Percentiles rank a stretch among this genome's conserved stretches.
These are phyloP conservation scores for Aspergillus homomorphus DNA, from an alignment of 495 filamentous ascomycete genomes.

Conservation along the genomic window DNA sequence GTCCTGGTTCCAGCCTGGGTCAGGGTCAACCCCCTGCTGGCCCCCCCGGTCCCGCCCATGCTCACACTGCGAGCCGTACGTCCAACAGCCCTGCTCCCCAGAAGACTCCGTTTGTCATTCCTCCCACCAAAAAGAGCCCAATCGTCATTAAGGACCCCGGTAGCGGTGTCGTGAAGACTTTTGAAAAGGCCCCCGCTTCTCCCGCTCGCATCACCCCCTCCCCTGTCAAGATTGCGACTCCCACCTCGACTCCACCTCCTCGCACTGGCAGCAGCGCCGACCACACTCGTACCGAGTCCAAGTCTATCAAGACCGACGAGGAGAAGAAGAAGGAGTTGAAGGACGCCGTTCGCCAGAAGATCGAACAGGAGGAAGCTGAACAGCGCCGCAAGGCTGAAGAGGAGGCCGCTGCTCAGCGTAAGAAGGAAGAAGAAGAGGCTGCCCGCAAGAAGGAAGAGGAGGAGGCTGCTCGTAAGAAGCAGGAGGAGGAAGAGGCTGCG, in stretches of 20 bases:
- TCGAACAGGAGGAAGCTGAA: conserved; percentile 47
- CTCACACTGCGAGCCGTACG: conserved; percentile 55
- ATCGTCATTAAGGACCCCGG: conserved; percentile 77
- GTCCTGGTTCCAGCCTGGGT: conserved; percentile 75
- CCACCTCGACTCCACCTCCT: conserved; percentile 61
- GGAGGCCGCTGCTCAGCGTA: conserved; percentile 16
- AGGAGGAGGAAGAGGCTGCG: conserved; percentile 24
- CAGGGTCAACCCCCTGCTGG: conserved; percentile 59
- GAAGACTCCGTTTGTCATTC: conserved; percentile 52
- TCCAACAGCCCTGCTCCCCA: conserved; percentile 51
- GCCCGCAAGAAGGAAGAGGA: conserved; percentile 32
- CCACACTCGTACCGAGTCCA: conserved; percentile 58
- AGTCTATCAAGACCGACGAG: conserved; percentile 60
- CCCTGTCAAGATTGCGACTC: conserved; percentile 61
- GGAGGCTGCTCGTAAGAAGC: conserved; percentile 20
- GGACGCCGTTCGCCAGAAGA: conserved; percentile 62
- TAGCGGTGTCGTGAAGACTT: conserved; percentile 62
- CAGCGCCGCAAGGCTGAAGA: conserved; percentile 47
- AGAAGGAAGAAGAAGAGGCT: conserved; percentile 28
- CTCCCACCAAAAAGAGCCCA: conserved; percentile 58
- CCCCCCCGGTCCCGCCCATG: conserved; percentile 57
- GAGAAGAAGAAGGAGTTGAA: conserved; percentile 69
- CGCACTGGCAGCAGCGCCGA: conserved; percentile 52
- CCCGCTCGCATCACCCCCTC: conserved; percentile 54
- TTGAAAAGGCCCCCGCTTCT: conserved; percentile 55